Evolutionary conservation across 2,329 filamentous ascomycete species (phyloP).

Genomic region (Diaporthe amygdali): DNA sequence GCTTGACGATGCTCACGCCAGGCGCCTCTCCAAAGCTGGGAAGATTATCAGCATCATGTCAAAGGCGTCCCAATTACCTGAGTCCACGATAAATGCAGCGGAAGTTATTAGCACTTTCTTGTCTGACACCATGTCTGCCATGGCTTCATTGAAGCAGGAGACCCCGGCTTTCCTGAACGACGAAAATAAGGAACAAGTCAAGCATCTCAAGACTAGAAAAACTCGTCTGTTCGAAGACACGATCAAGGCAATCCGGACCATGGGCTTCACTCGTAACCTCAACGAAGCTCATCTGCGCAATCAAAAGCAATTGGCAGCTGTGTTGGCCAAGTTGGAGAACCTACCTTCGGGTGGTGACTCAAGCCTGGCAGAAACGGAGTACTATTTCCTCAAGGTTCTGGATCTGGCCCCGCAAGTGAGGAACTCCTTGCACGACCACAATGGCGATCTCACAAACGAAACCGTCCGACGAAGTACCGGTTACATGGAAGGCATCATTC

Average conservation of each 20-base stretch:
- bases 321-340: constrained; percentile 66
- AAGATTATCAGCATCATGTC: constrained; percentile 78
- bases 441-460: constrained; percentile 81
- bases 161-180: constrained; percentile 83
- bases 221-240: constrained; percentile 89
- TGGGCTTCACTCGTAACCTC: constrained; percentile 89
- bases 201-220: constrained; percentile 90
- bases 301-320: constrained; percentile 72
- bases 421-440: constrained; percentile 72
- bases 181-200: constrained; percentile 82
- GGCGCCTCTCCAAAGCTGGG: constrained; percentile 73
- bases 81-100: constrained; percentile 59
- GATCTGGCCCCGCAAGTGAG: constrained; percentile 75
- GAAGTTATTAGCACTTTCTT: constrained; percentile 71
- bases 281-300: constrained; percentile 73
- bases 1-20: constrained; percentile 45
- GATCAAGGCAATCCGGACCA: constrained; percentile 79
- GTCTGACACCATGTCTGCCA: constrained; percentile 69
- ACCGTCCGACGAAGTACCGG: constrained; percentile 82
- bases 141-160: constrained; percentile 78
- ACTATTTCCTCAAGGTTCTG: constrained; percentile 80
- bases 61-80: constrained; percentile 60
- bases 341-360: constrained; percentile 38
- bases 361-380: constrained; percentile 58
- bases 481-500: constrained; percentile 84